Evolutionary conservation across 1,284 basidiomycete genomes (phyloP), one percentile per base, ranked within the genome.

Genomic region (Xerocomus amazonicus): DNA sequence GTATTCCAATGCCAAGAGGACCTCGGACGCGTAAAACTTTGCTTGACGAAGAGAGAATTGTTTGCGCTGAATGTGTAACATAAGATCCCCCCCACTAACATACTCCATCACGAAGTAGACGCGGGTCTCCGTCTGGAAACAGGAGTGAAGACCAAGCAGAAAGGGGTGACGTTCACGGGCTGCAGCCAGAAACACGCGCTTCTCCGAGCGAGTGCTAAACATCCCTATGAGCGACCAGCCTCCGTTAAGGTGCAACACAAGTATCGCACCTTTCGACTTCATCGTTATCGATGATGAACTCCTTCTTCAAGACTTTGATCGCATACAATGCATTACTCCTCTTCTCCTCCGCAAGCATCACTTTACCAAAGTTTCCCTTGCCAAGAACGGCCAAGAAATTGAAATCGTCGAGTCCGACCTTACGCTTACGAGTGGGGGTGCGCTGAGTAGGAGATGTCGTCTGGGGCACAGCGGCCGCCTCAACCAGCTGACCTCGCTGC

Each of bases 301-400:
- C 97, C 70, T 99, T 99, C 79, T 99, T 99, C 67, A 99, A 72
- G 34, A 99, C 97, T 73, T 99, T 99, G 79, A 99, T 98, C n/a
- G 97, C 97, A 69, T 91, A 99, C 52, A 99, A 71, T 52, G 81
- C 83, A 62, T 84, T 92, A 27, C 84, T 81, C 63, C 80, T 84
- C 81, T 98, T 99, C 77, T 99, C 97, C 71, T 99, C 97, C 16
- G 97, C 97, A 49, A 99, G 77, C 97, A 99, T 99, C 71, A 99
- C 97, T 71, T 99, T 99, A 51, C 97, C 97, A 63, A 99, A 99
- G 73, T 99, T 99, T 66, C 97, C 97, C 73, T 99, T 99, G 52
- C 97, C 97, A 29, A 99, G 81, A 16, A 99, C 97, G 17, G 97
- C 95, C 47, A 99, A 75, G 79, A 99, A 99, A 70, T 99, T 99